A percentile compares a stretch with the other conserved stretches of the same genome.
Conservation (phyloP, 1,139 yeast genomes). For the Nakaseomyces sp. region DNA sequence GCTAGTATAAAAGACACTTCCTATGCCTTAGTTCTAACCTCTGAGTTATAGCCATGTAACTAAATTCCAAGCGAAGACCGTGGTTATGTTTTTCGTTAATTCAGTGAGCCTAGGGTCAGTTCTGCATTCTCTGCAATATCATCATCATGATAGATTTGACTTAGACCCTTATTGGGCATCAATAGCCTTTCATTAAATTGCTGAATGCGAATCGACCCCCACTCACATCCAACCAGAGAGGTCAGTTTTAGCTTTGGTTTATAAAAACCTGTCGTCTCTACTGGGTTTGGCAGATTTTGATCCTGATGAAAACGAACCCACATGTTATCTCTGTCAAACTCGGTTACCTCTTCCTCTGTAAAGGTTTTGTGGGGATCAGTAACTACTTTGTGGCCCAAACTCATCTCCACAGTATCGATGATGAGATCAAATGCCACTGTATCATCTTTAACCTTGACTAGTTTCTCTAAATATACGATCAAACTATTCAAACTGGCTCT, state of each 20-base stretch:
- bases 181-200: conserved; percentile 21
- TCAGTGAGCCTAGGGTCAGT: not conserved
- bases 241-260: conserved; percentile 23
- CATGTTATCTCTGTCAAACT: conserved; percentile 25
- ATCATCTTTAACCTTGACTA: conserved; percentile 21
- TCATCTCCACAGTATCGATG: conserved; percentile 24
- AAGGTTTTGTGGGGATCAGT: conserved; percentile 9
- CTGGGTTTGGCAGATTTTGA: conserved; percentile 14
- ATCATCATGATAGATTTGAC: conserved; percentile 2
- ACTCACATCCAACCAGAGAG: conserved; percentile 28
- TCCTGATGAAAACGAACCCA: conserved; percentile 26
- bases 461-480: conserved; percentile 20
- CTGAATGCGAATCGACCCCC: conserved; percentile 25
- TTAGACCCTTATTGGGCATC: not conserved
- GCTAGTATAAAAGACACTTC: no score
- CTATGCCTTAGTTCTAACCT: no score
- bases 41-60: no score
- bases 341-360: conserved; percentile 13
- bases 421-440: conserved; percentile 24
- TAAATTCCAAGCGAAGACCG: no score
- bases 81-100: no score
- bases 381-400: conserved; percentile 20
- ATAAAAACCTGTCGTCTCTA: conserved; percentile 7
- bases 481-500: conserved; percentile 27
- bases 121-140: not conserved